phyloP scores from a whole-genome alignment of 805 yeast genomes.

The Lipomyces chichibuensis region DNA sequence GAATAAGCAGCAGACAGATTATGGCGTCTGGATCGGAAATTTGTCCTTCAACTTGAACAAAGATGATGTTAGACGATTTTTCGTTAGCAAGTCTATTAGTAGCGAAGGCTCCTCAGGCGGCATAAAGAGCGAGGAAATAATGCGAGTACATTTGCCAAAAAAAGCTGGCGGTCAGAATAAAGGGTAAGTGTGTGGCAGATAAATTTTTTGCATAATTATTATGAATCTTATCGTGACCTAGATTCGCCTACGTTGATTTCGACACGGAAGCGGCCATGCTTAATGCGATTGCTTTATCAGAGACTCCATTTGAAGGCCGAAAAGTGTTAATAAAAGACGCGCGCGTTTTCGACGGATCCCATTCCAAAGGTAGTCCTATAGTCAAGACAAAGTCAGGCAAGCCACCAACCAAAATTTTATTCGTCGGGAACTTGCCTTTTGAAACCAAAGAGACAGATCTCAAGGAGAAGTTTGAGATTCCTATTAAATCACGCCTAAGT shows the following conservation, averaged over 20 bases:
- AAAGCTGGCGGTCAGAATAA: slow-evolving; percentile 59
- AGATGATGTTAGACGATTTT: slow-evolving; percentile 69
- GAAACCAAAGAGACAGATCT: slow-evolving; percentile 83
- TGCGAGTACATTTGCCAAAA: slow-evolving; percentile 80
- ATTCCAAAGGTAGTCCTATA: slow-evolving; percentile 37
- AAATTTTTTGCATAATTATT: neutral
- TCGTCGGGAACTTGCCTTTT: slow-evolving; percentile 90
- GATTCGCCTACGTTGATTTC: slow-evolving; percentile 92
- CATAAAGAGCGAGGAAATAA: slow-evolving; percentile 61
- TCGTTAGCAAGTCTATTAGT: slow-evolving; percentile 60
- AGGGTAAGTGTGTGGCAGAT: slow-evolving; percentile 36
- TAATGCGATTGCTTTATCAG: slow-evolving; percentile 68
- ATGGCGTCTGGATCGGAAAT: slow-evolving; percentile 95
- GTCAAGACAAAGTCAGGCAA: slow-evolving; percentile 59
- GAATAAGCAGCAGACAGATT: slow-evolving; percentile 50
- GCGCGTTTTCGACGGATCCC: slow-evolving; percentile 66
- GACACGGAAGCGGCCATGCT: slow-evolving; percentile 60
- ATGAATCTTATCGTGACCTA: slow-evolving; percentile 52
- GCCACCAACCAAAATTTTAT: slow-evolving; percentile 86
- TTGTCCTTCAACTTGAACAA: slow-evolving; percentile 79
- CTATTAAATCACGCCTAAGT: slow-evolving; percentile 70
- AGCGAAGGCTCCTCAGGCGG: slow-evolving; percentile 30
- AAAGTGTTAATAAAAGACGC: slow-evolving; percentile 82
- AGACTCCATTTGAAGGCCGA: slow-evolving; percentile 76
- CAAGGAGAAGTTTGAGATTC: slow-evolving; percentile 81